Evolutionary conservation across 768 basidiomycete species (phyloP).

Genomic region (Suillus tomentosus): DNA sequence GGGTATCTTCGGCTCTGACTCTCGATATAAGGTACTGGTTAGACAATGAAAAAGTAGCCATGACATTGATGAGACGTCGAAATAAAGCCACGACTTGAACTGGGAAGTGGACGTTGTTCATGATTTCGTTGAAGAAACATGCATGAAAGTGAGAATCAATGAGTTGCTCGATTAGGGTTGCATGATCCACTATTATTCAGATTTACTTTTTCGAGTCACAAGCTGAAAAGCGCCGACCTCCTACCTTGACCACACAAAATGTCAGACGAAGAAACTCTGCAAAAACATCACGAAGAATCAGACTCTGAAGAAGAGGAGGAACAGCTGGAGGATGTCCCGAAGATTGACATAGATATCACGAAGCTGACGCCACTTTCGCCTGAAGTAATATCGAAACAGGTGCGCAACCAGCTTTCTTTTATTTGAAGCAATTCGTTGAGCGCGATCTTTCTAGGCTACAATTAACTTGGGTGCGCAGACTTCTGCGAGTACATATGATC

Average conservation of each 20-base stretch:
- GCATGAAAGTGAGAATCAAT: background rate
- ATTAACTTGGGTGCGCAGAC: conserved; percentile 77
- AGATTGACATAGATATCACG: conserved; percentile 76
- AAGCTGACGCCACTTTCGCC: conserved; percentile 88
- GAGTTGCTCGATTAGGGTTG: background rate
- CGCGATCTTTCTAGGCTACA: conserved; percentile 66
- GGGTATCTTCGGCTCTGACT: conserved; percentile 11
- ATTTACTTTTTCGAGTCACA: conserved; percentile 4
- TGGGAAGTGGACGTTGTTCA: conserved; percentile 54
- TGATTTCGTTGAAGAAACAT: conserved; percentile 18
- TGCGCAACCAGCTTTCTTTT: conserved; percentile 35
- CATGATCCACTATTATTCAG: background rate
- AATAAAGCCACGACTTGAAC: conserved; percentile 61
- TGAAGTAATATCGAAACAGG: conserved; percentile 90
- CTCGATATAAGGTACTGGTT: conserved; percentile 55
- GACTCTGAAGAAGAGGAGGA: conserved; percentile 72
- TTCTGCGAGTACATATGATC: background rate
- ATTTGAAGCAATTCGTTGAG: background rate
- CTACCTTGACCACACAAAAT: conserved; percentile 37
- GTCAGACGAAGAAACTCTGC: conserved; percentile 68
- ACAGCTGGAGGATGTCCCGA: conserved; percentile 53
- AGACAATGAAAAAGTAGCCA: conserved; percentile 71
- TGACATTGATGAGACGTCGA: conserved; percentile 64
- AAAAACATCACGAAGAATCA: conserved; percentile 66
- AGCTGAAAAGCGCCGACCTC: conserved; percentile 2